Conservation (phyloP, 257 asterid genomes). For the Gentiana macrophylla region DNA sequence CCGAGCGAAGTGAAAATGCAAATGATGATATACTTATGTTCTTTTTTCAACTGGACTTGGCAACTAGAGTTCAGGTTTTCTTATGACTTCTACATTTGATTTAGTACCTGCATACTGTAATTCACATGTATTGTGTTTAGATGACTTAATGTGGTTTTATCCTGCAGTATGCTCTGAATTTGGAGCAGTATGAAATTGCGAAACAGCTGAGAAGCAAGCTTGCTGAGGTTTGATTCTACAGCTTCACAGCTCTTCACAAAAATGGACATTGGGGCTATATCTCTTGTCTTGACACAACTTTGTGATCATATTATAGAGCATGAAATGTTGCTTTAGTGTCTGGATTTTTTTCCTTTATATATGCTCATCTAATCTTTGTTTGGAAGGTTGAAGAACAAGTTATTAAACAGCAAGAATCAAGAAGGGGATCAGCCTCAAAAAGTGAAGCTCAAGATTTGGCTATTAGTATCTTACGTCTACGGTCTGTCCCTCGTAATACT, state of each 20-base stretch:
- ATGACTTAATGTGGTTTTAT: neutral
- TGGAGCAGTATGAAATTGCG: conserved; percentile 92
- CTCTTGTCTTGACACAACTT: neutral
- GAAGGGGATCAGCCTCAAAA: conserved; percentile 72
- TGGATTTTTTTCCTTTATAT: neutral
- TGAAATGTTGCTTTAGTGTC: neutral
- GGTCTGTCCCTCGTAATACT: conserved; percentile 31
- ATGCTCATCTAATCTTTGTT: conserved; percentile 9
- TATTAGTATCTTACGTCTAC: conserved; percentile 72
- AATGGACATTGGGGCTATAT: neutral
- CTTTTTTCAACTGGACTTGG: conserved; percentile 91
- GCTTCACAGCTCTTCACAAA: neutral
- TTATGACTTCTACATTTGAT: neutral
- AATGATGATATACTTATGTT: conserved; percentile 92
- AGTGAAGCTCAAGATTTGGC: conserved; percentile 98
- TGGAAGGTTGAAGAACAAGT: conserved; percentile 85
- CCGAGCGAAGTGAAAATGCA: conserved; percentile 82
- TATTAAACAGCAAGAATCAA: conserved; percentile 52
- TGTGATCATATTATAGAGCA: neutral
- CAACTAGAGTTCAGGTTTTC: conserved; percentile 87
- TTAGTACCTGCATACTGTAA: neutral
- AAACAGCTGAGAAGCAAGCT: conserved; percentile 85
- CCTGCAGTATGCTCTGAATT: conserved; percentile 85
- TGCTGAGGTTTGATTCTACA: conserved; percentile 50
- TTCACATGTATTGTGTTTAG: neutral